A percentile compares a stretch with the other conserved stretches of the same genome.
Evolutionary conservation across 2,329 filamentous ascomycete genomes (phyloP).

Genomic region (Fusarium sp.): DNA sequence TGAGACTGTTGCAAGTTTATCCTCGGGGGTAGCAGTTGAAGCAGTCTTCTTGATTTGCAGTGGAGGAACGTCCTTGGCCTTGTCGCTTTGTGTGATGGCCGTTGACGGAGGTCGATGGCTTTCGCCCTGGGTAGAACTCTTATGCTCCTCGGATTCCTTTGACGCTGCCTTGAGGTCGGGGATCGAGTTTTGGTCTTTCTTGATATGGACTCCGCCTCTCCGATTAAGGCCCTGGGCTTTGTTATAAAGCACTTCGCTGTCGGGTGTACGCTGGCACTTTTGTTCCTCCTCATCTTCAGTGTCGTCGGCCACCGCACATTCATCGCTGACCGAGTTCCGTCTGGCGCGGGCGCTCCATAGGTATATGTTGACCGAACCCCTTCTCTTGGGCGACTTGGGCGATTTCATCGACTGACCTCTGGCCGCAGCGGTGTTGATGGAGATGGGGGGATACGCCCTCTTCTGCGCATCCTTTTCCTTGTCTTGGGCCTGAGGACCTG

Average conservation of each 20-base stretch:
- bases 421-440: conserved; percentile 49
- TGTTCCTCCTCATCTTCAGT: conserved; percentile 40
- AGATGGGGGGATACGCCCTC: conserved; percentile 57
- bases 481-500: conserved; percentile 32
- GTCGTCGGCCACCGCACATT: conserved; percentile 44
- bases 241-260: conserved; percentile 33
- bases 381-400: conserved; percentile 48
- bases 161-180: background rate
- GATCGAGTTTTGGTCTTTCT: conserved; percentile 18
- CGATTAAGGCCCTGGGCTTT: conserved; percentile 43
- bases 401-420: conserved; percentile 50
- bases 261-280: conserved; percentile 11
- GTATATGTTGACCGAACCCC: conserved; percentile 53
- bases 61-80: conserved; percentile 1
- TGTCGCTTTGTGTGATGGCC: conserved; percentile 18
- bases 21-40: conserved; percentile 10
- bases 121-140: background rate
- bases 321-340: conserved; percentile 32
- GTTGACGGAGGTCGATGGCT: background rate
- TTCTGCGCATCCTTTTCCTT: conserved; percentile 47
- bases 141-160: conserved; percentile 1
- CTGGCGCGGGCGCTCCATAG: conserved; percentile 47
- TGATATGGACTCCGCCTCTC: conserved; percentile 43
- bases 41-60: conserved; percentile 12
- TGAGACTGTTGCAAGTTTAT: conserved; percentile 32